Base-by-base conservation (phyloP, 768 basidiomycete species). In the Lactarius quietus region DNA sequence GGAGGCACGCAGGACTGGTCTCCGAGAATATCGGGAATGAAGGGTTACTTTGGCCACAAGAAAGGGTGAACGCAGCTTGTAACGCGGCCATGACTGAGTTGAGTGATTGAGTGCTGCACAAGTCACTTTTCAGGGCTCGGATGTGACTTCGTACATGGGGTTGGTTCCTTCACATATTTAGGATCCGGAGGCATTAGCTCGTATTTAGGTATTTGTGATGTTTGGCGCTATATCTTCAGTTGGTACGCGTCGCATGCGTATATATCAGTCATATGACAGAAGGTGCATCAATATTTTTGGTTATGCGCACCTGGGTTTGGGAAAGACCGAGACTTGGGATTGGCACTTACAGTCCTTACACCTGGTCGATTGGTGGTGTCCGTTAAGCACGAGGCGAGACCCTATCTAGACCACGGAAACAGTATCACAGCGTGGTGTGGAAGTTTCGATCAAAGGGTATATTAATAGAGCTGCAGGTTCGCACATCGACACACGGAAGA, bases 21-120 rank as follows among this genome's bases (percentile, higher is more conserved):
- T 45, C 61, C 1, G 38, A 48, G 15, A 48, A 38, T 53, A 45
- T 31, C 31, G 41, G 29, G 38, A 57, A 36, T 23, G 48, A 43
- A 48, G 56, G 17, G 20, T 23, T 10, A 26, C 14, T 38, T 35
- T 62, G 65, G 65, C 35, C 65, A 18, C 51, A 43, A 54, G 60
- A 62, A 0, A 53, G 38, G 23, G 61, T 66, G 14, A 23, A 62
- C n/a, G 61, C 65, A 6, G 61, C 61, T 54, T 66, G 57, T 58
- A 48, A 62, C 8, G 57, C 29, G 7, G 61, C 51, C 28, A 36
- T 33, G 23, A 48, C 26, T 23, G 45, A 10, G 31, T 20, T 2
- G 38, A 7, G 51, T 59, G 65, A 53, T 59, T 53, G 23, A 65
- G 31, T 9, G 41, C 18, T 29, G 7, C 56, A 17, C 5, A 43